Evolutionary conservation across 768 basidiomycete genomes (phyloP).

Genomic region (Tulasnella sp.): DNA sequence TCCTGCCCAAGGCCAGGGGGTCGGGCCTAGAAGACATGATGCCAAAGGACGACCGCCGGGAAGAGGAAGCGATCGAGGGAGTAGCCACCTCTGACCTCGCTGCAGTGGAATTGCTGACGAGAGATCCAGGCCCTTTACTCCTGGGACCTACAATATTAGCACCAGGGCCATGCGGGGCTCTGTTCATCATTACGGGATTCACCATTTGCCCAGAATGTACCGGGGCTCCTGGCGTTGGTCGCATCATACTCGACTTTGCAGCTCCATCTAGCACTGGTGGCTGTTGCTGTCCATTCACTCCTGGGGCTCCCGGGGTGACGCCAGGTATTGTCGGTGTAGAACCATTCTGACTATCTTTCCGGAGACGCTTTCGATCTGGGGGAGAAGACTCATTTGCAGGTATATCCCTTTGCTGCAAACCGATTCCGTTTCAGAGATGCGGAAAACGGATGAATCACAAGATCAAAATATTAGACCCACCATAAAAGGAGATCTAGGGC

Average conservation of each 20-base stretch:
- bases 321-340: not conserved
- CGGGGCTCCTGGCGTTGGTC: not conserved
- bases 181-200: slow-evolving; percentile 18
- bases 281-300: slow-evolving; percentile 8
- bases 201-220: not conserved
- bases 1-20: not conserved
- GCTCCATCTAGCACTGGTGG: not conserved
- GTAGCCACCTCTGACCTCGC: not conserved
- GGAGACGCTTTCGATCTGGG: slow-evolving; percentile 13
- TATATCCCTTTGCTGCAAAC: not conserved
- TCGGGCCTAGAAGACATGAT: not conserved
- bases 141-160: not conserved
- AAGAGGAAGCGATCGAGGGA: slow-evolving; percentile 12
- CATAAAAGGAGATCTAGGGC: slow-evolving; percentile 8
- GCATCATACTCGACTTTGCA: not conserved
- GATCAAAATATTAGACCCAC: not conserved
- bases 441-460: not conserved
- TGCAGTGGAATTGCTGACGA: not conserved
- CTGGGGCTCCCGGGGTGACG: not conserved
- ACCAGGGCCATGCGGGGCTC: not conserved
- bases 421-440: not conserved
- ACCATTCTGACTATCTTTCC: not conserved
- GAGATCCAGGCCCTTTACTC: not conserved
- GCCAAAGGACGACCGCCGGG: slow-evolving; percentile 3
- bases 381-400: slow-evolving; percentile 20